These are phyloP conservation scores for Artomyces pyxidatus DNA, from an alignment of 768 basidiomycete species.

Conservation along the genomic window DNA sequence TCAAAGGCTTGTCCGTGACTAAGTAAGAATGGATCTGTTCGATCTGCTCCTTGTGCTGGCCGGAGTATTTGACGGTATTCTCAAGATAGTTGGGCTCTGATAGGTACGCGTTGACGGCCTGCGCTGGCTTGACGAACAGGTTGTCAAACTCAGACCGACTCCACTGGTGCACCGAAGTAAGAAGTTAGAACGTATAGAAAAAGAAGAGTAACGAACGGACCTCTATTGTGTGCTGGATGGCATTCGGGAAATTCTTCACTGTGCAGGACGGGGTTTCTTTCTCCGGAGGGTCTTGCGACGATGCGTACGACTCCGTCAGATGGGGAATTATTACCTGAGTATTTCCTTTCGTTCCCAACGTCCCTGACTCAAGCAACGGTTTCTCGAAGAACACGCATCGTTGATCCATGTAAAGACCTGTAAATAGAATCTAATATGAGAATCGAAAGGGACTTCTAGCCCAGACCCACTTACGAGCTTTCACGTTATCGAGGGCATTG, in stretches of 20 bases:
- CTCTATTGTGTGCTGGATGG: slow-evolving; percentile 96
- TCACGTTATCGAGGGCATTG: slow-evolving; percentile 94
- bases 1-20: slow-evolving; percentile 87
- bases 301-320: slow-evolving; percentile 92
- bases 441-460: background rate
- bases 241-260: slow-evolving; percentile 98
- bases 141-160: slow-evolving; percentile 87
- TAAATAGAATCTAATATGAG: slow-evolving; percentile 5
- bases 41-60: slow-evolving; percentile 84
- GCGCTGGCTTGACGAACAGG: slow-evolving; percentile 88
- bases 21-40: slow-evolving; percentile 85
- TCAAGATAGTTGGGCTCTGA: slow-evolving; percentile 95
- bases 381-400: slow-evolving; percentile 96
- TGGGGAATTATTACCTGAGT: slow-evolving; percentile 92
- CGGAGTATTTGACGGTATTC: slow-evolving; percentile 81
- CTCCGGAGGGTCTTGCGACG: slow-evolving; percentile 98
- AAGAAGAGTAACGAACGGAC: slow-evolving; percentile 31
- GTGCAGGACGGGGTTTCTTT: slow-evolving; percentile 96
- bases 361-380: slow-evolving; percentile 93
- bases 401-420: slow-evolving; percentile 96
- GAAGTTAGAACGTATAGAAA: background rate
- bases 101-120: slow-evolving; percentile 92
- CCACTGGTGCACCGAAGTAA: slow-evolving; percentile 54
- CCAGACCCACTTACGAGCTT: slow-evolving; percentile 63
- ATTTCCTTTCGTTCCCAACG: slow-evolving; percentile 97